Evolutionary conservation across 192 early-diverging fungal species (phyloP), one percentile per base, ranked within the genome.

Genomic region (Coemansia sp.): DNA sequence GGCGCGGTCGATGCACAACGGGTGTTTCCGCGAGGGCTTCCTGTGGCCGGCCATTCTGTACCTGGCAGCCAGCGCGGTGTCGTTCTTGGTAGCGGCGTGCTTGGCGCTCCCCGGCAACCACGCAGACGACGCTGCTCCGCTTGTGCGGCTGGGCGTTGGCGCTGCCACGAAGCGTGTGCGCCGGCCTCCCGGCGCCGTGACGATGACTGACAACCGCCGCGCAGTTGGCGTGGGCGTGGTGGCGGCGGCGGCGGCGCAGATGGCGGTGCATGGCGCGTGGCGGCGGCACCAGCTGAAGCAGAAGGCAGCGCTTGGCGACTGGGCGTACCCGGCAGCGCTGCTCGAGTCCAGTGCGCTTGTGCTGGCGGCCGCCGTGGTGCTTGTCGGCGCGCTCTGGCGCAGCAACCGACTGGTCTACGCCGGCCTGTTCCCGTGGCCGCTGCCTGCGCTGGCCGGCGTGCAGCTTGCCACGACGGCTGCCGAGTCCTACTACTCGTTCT

Each of bases 401-500:
- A 65, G 69, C 58, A 37, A 71, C 48, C 63, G 63, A 16, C 21
- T 71, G 56, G 37, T 60, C 40, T 63, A 66, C 7, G 51, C 41
- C 4, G 78, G 73, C 42, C 41, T 75, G 69, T 72, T 75, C 12
- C 73, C 78, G 0, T 66, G 66, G 73, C 19, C 58, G 26, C 55
- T 69, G 1, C 66, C 73, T 13, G 18, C 46, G 39, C 41, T 72
- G 19, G 63, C 61, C 3, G 63, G 40, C 0, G 42, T 55, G 2
- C 67, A 75, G 49, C 37, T 67, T 32, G n/a, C 45, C 3, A 15
- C 63, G 2, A 66, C 73, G 3, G 5, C 42, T n/a, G 43, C 41
- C 49, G 69, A 72, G 47, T 66, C 69, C 59, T 69, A 80, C 56
- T 60, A 18, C n/a, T 65, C 73, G 62, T 80, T 80, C 63, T 74